phyloP scores from a whole-genome alignment of 1,284 basidiomycete genomes.

The Cutaneotrichosporon sp. region DNA sequence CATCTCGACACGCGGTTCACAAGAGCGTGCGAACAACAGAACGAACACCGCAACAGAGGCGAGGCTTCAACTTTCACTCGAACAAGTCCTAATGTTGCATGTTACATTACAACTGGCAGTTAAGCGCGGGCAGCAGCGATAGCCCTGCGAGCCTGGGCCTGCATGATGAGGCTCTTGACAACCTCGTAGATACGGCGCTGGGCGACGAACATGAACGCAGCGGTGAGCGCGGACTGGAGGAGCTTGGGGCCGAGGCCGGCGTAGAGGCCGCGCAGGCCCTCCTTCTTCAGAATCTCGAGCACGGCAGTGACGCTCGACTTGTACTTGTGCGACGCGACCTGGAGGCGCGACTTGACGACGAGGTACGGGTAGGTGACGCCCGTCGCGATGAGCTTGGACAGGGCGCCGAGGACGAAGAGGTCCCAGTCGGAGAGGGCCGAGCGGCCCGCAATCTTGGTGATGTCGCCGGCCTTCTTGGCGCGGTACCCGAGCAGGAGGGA shows the following conservation, averaged over 20 bases:
- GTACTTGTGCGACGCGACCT: slow-evolving; percentile 50
- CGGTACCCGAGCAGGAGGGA: slow-evolving; percentile 32
- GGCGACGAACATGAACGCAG: slow-evolving; percentile 79
- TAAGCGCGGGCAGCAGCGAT: not conserved
- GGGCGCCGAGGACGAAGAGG: slow-evolving; percentile 82
- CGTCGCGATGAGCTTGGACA: slow-evolving; percentile 66
- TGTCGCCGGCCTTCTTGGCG: slow-evolving; percentile 48
- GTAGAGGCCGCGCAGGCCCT: slow-evolving; percentile 72
- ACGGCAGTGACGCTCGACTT: slow-evolving; percentile 44
- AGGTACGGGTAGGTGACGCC: slow-evolving; percentile 48
- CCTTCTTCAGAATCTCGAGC: slow-evolving; percentile 60
- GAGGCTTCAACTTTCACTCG: not conserved
- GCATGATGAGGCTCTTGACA: slow-evolving; percentile 39
- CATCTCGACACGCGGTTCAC: too few relatives aligned
- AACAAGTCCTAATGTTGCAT: not conserved
- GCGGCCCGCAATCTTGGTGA: slow-evolving; percentile 46
- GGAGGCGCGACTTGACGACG: slow-evolving; percentile 49
- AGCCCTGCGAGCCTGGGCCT: slow-evolving; percentile 15
- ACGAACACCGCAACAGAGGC: too few relatives aligned
- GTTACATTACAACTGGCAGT: not conserved
- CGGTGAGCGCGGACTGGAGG: slow-evolving; percentile 80
- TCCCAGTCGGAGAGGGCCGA: slow-evolving; percentile 69
- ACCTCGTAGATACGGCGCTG: slow-evolving; percentile 60
- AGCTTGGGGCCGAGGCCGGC: slow-evolving; percentile 80
- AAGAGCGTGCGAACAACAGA: too few relatives aligned